phyloP scores from a whole-genome alignment of 2,329 filamentous ascomycete species.

The Epichloe sp. region DNA sequence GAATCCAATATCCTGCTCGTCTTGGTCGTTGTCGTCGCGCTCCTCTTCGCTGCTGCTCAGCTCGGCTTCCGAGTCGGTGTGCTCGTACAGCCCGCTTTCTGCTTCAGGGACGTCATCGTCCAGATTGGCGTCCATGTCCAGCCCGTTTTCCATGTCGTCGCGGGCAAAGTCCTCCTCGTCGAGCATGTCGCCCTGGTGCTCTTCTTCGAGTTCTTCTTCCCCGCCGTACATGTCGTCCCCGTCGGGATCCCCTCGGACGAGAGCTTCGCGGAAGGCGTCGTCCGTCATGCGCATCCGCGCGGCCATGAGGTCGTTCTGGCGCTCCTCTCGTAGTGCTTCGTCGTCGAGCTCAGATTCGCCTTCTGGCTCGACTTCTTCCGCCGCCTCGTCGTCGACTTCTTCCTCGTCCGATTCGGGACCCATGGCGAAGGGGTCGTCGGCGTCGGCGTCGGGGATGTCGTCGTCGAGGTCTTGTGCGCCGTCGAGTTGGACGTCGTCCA shows the following conservation, averaged over 20 bases:
- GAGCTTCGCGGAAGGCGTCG: slow-evolving; percentile 48
- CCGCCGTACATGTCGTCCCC: slow-evolving; percentile 37
- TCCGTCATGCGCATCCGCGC: slow-evolving; percentile 42
- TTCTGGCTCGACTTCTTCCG: slow-evolving; percentile 25
- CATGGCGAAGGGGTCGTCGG: slow-evolving; percentile 36
- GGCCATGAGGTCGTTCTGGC: slow-evolving; percentile 35
- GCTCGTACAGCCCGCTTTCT: slow-evolving; percentile 55
- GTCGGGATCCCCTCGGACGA: slow-evolving; percentile 36
- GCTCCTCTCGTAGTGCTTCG: slow-evolving; percentile 27
- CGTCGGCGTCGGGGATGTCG: slow-evolving; percentile 54
- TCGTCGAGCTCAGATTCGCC: slow-evolving; percentile 27
- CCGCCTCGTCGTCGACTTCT: slow-evolving; percentile 26
- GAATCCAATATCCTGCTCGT: slow-evolving; percentile 23
- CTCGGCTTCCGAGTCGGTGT: slow-evolving; percentile 62
- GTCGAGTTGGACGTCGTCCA: slow-evolving; percentile 44
- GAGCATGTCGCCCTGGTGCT: slow-evolving; percentile 44
- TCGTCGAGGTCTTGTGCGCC: slow-evolving; percentile 53
- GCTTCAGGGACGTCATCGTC: slow-evolving; percentile 60
- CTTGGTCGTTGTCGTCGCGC: slow-evolving; percentile 8
- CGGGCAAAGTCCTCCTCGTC: slow-evolving; percentile 47
- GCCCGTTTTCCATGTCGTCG: slow-evolving; percentile 15
- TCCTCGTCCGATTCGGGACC: slow-evolving; percentile 27
- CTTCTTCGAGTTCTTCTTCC: slow-evolving; percentile 41
- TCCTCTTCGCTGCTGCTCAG: slow-evolving; percentile 34
- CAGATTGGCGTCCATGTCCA: slow-evolving; percentile 52